These are phyloP conservation scores for Fusarium transvaalense DNA, from an alignment of 2,329 filamentous ascomycete species.

Conservation along the genomic window DNA sequence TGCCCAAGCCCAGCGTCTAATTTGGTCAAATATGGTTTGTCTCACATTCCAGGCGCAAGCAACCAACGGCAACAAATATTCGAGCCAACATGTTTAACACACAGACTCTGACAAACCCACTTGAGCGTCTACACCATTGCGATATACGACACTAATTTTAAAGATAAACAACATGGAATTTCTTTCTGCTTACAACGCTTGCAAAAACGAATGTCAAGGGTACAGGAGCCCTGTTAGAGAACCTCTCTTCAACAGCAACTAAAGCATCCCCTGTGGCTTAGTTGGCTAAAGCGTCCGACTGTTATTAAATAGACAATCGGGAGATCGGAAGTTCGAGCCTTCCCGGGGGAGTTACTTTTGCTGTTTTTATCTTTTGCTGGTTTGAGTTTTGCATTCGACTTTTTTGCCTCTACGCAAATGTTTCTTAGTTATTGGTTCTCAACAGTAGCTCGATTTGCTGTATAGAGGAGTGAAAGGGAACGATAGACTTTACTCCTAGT, in stretches of 20 bases:
- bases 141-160: neutral
- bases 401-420: neutral
- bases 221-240: neutral
- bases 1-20: neutral
- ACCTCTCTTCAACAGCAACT: neutral
- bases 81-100: neutral
- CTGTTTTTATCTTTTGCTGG: neutral
- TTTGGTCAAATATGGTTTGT: neutral
- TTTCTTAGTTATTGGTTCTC: too few species aligned
- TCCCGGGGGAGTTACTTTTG: conserved; percentile 47
- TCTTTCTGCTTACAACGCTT: neutral
- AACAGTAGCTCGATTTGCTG: too few species aligned
- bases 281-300: conserved; percentile 47
- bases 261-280: conserved; percentile 43
- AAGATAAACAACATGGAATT: neutral
- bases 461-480: neutral
- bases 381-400: too few species aligned
- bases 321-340: conserved; percentile 51
- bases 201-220: fast-evolving
- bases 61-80: too few species aligned
- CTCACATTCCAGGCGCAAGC: too few species aligned
- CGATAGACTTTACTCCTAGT: neutral
- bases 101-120: neutral
- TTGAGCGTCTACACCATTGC: neutral
- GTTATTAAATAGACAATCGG: conserved; percentile 46